phyloP scores from a whole-genome alignment of 257 asterid species.

The Orobanche coerulescens region DNA sequence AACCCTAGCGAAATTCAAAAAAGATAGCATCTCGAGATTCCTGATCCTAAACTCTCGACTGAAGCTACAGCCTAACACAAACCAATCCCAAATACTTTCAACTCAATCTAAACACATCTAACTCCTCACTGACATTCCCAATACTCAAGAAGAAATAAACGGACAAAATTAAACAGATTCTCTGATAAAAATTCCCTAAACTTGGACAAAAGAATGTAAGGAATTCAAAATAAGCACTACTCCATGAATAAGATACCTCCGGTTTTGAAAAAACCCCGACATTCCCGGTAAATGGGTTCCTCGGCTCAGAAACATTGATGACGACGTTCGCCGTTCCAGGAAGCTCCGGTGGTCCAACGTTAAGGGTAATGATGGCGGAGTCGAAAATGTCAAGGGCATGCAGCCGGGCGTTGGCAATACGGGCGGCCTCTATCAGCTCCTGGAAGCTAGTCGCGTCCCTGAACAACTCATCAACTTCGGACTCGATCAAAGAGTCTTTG shows the following conservation, averaged over 20 bases:
- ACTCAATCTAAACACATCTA: neutral
- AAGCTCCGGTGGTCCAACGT: conserved; percentile 83
- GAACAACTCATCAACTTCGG: conserved; percentile 54
- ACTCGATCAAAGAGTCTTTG: conserved; percentile 56
- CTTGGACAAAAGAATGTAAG: neutral
- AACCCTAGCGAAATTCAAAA: neutral
- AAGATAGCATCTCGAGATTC: neutral
- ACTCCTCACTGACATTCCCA: neutral
- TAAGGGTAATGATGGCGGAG: conserved; percentile 65
- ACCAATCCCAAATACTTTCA: neutral
- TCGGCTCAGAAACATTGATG: conserved; percentile 63
- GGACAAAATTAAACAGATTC: neutral
- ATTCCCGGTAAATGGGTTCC: conserved; percentile 53
- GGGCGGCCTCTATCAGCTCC: conserved; percentile 62
- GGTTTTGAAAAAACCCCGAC: conserved; percentile 72
- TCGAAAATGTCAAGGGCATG: conserved; percentile 66
- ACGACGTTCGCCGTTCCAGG: conserved; percentile 85
- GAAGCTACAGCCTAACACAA: neutral
- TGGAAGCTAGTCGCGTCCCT: conserved; percentile 55
- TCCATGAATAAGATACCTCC: conserved; percentile 41
- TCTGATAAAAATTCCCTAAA: neutral
- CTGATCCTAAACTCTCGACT: neutral
- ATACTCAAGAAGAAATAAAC: conserved; percentile 14
- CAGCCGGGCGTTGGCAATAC: conserved; percentile 48
- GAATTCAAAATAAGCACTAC: conserved; percentile 5